Base-by-base conservation (phyloP, 2,329 filamentous ascomycete genomes). In the Thielaviopsis euricoi region DNA sequence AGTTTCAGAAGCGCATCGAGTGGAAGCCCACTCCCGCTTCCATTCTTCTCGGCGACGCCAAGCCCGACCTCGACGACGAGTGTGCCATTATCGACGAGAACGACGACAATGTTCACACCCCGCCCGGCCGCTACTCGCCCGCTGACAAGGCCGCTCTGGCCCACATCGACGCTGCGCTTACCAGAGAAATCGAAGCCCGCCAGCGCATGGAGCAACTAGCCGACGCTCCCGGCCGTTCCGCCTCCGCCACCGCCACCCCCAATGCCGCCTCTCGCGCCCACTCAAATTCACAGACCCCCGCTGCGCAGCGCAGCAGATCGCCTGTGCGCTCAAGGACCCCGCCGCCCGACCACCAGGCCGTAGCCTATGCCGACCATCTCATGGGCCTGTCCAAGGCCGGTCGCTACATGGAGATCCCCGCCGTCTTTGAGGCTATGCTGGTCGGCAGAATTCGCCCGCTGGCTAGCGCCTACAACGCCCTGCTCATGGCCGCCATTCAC, bases 351-450 rank as follows among this genome's bases (percentile, higher is more conserved):
- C 71, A 79, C 29, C 84, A 87, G 64, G 82, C 81, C 1, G 75
- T 80, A 63, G 79, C 78, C 54, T 93, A 89, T 65, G 89, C 89
- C 52, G 81, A 87, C 53, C 86, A 90, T 64, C 81, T 98, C 19
- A 78, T 83, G 56, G 81, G 84, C 65, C 80, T 97, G 53, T 83
- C 85, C 5, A 76, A 83, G 57, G 74, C 80, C 64, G 78, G 82
- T 58, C 83, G 87, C 61, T 94, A 89, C 79, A 82, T 81, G 15
- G 89, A 96, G 68, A 93, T 98, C 52, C 91, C 91, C 0, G 82
- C 84, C 46, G 83, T 93, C 3, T 98, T 98, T 68, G 88, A 96
- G 76, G 81, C 84, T 26, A 88, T 97, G 82, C 78, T 97, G 62
- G 82, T 83, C 52, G 85, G 87, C 62, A 87, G 88, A 52, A 79